These are phyloP conservation scores for Plasmodium cynomolgi DNA, from an alignment of 169 alveolate genomes.

Conservation along the genomic window DNA sequence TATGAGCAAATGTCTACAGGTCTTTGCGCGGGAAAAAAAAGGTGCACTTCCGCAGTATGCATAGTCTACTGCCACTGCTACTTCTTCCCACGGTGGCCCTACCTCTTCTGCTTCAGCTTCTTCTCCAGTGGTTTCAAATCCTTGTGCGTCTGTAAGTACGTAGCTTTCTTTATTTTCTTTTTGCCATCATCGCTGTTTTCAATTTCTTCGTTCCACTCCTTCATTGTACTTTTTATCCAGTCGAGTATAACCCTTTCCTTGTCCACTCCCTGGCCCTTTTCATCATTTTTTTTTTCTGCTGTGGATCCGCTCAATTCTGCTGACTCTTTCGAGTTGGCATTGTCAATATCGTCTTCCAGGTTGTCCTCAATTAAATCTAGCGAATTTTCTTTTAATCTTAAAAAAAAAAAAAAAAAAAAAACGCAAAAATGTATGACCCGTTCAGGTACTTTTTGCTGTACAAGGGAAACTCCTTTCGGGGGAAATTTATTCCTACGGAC, in stretches of 20 bases:
- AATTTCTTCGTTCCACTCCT: slow-evolving; percentile 76
- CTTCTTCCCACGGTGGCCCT: not conserved
- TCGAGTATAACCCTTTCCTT: slow-evolving; percentile 47
- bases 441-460: not conserved
- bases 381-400: slow-evolving; percentile 57
- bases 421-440: not conserved
- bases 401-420: slow-evolving; percentile 22
- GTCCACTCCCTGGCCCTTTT: slow-evolving; percentile 24
- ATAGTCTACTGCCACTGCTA: not conserved
- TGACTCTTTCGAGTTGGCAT: slow-evolving; percentile 12
- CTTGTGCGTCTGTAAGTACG: slow-evolving; percentile 72
- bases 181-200: slow-evolving; percentile 41
- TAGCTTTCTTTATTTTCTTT: slow-evolving; percentile 69
- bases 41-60: not conserved
- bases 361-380: slow-evolving; percentile 65
- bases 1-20: slow-evolving; percentile 3
- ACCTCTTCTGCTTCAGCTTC: slow-evolving; percentile 65
- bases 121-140: slow-evolving; percentile 71
- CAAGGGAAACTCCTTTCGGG: not conserved
- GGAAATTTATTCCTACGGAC: not conserved
- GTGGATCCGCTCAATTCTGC: slow-evolving; percentile 8
- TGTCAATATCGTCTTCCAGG: slow-evolving; percentile 49
- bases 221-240: slow-evolving; percentile 70
- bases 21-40: not conserved
- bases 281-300: slow-evolving; percentile 18